Conservation (phyloP, 352 stramenopile species). For the Globisporangium recalcitrans region DNA sequence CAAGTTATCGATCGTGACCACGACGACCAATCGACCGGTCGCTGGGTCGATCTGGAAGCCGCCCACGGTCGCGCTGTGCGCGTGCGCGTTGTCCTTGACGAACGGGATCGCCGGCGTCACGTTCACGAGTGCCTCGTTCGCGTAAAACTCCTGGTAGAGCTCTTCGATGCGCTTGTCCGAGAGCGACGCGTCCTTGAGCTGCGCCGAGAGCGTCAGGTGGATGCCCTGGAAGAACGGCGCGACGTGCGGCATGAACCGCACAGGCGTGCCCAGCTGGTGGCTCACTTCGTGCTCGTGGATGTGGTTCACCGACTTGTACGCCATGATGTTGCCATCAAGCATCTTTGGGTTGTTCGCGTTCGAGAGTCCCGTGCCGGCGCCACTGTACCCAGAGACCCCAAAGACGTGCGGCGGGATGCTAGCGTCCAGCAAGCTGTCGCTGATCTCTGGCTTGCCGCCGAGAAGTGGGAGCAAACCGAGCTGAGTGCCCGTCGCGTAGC, state of each 20-base stretch:
- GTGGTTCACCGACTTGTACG: slow-evolving; percentile 89
- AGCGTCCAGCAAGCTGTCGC: slow-evolving; percentile 45
- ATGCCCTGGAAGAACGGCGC: slow-evolving; percentile 93
- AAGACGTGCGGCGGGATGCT: slow-evolving; percentile 78
- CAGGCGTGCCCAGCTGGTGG: slow-evolving; percentile 68
- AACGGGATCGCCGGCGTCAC: slow-evolving; percentile 60
- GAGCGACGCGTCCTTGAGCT: slow-evolving; percentile 63
- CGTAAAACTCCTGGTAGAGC: slow-evolving; percentile 80
- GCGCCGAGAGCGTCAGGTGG: slow-evolving; percentile 84
- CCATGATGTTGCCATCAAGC: slow-evolving; percentile 84
- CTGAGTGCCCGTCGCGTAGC: slow-evolving; percentile 83
- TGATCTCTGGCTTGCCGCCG: slow-evolving; percentile 51
- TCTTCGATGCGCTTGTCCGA: slow-evolving; percentile 68
- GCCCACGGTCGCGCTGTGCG: slow-evolving; percentile 76
- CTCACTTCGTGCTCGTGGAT: slow-evolving; percentile 87
- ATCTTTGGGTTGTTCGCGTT: slow-evolving; percentile 78
- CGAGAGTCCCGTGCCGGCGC: slow-evolving; percentile 75
- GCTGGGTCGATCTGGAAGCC: slow-evolving; percentile 87
- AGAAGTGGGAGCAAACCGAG: slow-evolving; percentile 76
- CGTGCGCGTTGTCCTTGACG: slow-evolving; percentile 73
- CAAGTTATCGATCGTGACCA: slow-evolving; percentile 92
- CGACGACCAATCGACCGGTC: slow-evolving; percentile 81
- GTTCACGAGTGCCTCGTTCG: slow-evolving; percentile 79
- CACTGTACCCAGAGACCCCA: slow-evolving; percentile 86
- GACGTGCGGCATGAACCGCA: slow-evolving; percentile 93